Conservation (phyloP, 2,329 filamentous ascomycete genomes). For the Neofusicoccum sp. region DNA sequence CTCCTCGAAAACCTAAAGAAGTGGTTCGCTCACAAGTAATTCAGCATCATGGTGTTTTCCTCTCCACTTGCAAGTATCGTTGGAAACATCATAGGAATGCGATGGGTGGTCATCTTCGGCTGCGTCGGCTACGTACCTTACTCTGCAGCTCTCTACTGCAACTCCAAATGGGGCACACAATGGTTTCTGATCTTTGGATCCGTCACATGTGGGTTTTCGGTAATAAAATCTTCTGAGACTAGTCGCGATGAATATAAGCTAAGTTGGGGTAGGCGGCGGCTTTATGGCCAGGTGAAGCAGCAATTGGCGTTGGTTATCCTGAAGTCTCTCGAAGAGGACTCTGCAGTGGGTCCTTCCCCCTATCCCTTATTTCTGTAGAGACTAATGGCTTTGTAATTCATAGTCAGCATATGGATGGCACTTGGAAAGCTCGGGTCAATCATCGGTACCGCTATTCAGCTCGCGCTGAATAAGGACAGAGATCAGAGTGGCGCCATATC, state of each 20-base stretch:
- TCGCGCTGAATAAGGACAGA: conserved; percentile 51
- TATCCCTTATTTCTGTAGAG: neutral
- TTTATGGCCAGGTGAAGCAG: conserved; percentile 46
- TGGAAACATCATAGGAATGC: conserved; percentile 47
- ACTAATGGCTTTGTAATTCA: too few relatives aligned
- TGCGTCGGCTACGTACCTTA: conserved; percentile 37
- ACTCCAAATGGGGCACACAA: conserved; percentile 36
- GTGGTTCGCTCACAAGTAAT: conserved; percentile 38
- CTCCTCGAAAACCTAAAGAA: conserved; percentile 35
- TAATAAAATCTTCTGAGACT: neutral
- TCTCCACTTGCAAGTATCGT: conserved; percentile 1
- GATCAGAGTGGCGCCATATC: conserved; percentile 50
- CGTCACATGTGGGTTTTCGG: conserved; percentile 35
- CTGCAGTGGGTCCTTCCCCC: neutral
- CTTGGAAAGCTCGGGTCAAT: conserved; percentile 57
- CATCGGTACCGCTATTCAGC: conserved; percentile 55
- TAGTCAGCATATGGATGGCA: conserved; percentile 55
- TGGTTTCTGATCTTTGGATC: conserved; percentile 40
- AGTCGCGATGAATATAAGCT: neutral
- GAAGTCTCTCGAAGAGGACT: conserved; percentile 49
- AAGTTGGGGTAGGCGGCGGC: conserved; percentile 40
- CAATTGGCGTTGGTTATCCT: conserved; percentile 49
- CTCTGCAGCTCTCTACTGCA: conserved; percentile 33
- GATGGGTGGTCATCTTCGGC: conserved; percentile 35
- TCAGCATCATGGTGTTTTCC: conserved; percentile 30